Evolutionary conservation across 1,284 basidiomycete genomes (phyloP), one percentile per base, ranked within the genome.

Genomic region (Ustilago loliicola): DNA sequence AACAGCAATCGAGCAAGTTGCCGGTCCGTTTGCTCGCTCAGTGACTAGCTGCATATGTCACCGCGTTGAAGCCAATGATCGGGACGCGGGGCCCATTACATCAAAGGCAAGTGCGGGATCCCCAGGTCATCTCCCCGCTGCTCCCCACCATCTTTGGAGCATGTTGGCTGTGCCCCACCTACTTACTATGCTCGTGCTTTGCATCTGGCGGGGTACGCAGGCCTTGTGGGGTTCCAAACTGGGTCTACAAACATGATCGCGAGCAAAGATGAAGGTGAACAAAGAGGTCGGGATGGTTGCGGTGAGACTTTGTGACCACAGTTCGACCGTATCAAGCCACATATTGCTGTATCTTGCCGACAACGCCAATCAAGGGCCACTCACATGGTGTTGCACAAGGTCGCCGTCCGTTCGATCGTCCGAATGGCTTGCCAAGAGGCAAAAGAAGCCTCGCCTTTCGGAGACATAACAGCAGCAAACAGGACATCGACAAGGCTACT

Each of bases 321-420:
- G 55, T 56, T 56, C 25, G 55, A 8, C 55, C 55, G 55, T 29
- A 29, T n/a, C 2, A 57, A 57, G 55, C 55, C 38, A 57, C 27
- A 50, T 25, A 25, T 45, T 8, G 42, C n/a, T 21, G n/a, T 21
- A 17, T 23, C 17, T 17, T 15, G 25, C 48, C 25, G 48, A 27
- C 11, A 50, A 27, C 8, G n/a, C 45, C 45, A 17, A 11, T 47
- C 45, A 47, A 47, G 11, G 13, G 7, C 36, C 36, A 38, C 3
- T 38, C 36, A 21, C 45, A 23, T 21, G 51, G 30, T 36, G 29
- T 4, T 54, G 13, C 29, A 54, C 45, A 21, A 42, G 40, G 40
- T 42, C 40, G 40, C 40, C 40, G 40, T 19, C 6, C 40, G 27
- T 36, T 15, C 10, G 52, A 53, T 53, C 52, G 30, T 19, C 52